These are phyloP conservation scores for Ampelomyces quisqualis DNA, from an alignment of 2,329 filamentous ascomycete genomes.

Conservation along the genomic window DNA sequence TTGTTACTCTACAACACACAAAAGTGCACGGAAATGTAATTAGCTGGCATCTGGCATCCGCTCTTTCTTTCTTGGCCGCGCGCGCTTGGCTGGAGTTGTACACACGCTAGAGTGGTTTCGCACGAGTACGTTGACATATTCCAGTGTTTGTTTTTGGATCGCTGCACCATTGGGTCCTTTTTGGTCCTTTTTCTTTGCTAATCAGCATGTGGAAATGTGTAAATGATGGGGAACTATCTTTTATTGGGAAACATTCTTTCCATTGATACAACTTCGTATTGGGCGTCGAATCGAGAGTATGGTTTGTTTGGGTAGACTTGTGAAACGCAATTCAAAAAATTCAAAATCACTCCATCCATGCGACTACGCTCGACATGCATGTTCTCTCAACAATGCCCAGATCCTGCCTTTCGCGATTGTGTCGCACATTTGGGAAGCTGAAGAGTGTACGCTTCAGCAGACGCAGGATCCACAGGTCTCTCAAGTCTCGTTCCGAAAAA, in stretches of 20 bases:
- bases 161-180: no score
- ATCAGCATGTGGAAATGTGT: slow-evolving; percentile 5
- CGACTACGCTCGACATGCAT: background rate
- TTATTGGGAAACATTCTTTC: background rate
- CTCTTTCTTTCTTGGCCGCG: slow-evolving; percentile 10
- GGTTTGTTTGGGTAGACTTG: slow-evolving; percentile 1
- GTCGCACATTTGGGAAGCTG: slow-evolving; percentile 15
- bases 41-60: slow-evolving; percentile 22
- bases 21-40: slow-evolving; percentile 34
- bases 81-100: background rate
- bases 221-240: slow-evolving; percentile 16
- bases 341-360: background rate
- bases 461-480: slow-evolving; percentile 3
- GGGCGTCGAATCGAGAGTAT: background rate
- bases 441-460: slow-evolving; percentile 6
- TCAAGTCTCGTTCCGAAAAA: background rate
- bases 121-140: background rate
- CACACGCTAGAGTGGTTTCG: background rate
- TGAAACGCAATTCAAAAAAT: slow-evolving; percentile 1
- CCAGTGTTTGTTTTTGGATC: no score
- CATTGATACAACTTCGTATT: background rate
- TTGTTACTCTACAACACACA: slow-evolving; percentile 15
- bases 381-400: background rate
- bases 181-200: no score
- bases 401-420: slow-evolving; percentile 13